phyloP scores from a whole-genome alignment of 1,284 basidiomycete species.

The Puccinia brachypodii region DNA sequence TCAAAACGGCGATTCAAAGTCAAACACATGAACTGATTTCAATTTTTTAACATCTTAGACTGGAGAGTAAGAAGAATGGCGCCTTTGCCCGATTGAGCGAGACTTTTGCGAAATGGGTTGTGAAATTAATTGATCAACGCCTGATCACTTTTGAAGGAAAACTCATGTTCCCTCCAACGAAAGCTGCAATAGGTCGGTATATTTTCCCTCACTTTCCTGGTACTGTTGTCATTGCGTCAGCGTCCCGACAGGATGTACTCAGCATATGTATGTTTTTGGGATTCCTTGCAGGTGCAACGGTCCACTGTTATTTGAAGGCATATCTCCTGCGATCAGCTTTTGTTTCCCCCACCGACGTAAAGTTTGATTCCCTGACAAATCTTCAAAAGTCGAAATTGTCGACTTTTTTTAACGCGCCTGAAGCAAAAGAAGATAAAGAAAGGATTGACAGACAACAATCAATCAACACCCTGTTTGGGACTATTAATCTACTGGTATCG shows the following conservation, averaged over 20 bases:
- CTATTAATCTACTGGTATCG: conserved; percentile 48
- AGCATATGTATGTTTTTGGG: neutral
- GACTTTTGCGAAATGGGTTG: conserved; percentile 40
- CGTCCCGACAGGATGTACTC: neutral
- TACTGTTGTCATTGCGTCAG: neutral
- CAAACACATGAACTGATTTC: neutral
- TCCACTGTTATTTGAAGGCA: conserved; percentile 45
- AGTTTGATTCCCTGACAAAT: conserved; percentile 25
- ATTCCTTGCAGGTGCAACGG: conserved; percentile 36
- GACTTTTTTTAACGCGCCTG: conserved; percentile 13
- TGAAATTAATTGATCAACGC: conserved; percentile 22
- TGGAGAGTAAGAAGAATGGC: conserved; percentile 41
- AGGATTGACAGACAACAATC: conserved; percentile 45
- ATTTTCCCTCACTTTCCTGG: neutral
- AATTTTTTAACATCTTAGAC: neutral
- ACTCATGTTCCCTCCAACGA: conserved; percentile 27
- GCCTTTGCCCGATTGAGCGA: conserved; percentile 36
- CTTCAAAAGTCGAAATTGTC: neutral
- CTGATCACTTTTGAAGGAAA: conserved; percentile 35
- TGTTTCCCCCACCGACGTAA: neutral
- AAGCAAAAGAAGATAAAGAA: conserved; percentile 60
- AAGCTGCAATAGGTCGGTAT: conserved; percentile 6
- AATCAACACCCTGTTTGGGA: conserved; percentile 53
- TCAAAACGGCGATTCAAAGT: neutral
- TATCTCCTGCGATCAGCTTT: conserved; percentile 32